These are phyloP conservation scores for Penicillium sp. DNA, from an alignment of 2,329 filamentous ascomycete genomes.

Conservation along the genomic window DNA sequence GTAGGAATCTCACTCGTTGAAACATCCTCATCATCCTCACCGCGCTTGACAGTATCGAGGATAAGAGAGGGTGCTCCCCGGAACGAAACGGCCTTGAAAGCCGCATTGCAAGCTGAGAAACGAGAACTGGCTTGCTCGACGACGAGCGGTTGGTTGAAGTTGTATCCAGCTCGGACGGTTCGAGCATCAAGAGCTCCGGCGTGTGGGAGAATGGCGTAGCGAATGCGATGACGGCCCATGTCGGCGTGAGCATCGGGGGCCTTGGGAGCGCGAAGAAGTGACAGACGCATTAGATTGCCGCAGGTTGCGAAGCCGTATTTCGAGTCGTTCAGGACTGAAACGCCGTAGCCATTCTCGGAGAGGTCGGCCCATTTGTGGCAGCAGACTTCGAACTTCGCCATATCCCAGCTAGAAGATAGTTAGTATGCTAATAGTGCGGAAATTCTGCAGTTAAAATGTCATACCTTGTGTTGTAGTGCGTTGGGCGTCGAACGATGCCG, in stretches of 20 bases:
- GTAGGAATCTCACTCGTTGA: constrained; percentile 62
- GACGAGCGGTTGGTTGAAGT: constrained; percentile 84
- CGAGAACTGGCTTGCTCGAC: constrained; percentile 47
- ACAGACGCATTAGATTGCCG: constrained; percentile 87
- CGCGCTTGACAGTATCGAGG: constrained; percentile 89
- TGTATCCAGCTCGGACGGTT: constrained; percentile 81
- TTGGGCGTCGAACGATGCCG: constrained; percentile 84
- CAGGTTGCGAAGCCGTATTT: constrained; percentile 95
- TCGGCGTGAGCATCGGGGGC: constrained; percentile 92
- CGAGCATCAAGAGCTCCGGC: constrained; percentile 69
- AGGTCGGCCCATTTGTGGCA: constrained; percentile 93
- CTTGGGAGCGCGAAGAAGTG: constrained; percentile 83
- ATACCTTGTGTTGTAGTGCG: constrained; percentile 92
- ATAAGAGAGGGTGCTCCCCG: constrained; percentile 70
- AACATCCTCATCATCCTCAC: constrained; percentile 80
- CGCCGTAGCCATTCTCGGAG: constrained; percentile 84
- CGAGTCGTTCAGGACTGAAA: constrained; percentile 91
- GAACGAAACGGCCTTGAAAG: constrained; percentile 67
- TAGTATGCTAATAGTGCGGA: constrained; percentile 19
- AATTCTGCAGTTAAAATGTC: constrained; percentile 15
- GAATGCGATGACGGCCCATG: constrained; percentile 86
- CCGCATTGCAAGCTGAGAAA: constrained; percentile 10
- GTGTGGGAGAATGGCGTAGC: constrained; percentile 90
- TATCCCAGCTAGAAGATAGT: constrained; percentile 70
- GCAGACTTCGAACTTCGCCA: constrained; percentile 97